Evolutionary conservation across 306 rosid species (phyloP).

Genomic region (Mimosa bimucronata): DNA sequence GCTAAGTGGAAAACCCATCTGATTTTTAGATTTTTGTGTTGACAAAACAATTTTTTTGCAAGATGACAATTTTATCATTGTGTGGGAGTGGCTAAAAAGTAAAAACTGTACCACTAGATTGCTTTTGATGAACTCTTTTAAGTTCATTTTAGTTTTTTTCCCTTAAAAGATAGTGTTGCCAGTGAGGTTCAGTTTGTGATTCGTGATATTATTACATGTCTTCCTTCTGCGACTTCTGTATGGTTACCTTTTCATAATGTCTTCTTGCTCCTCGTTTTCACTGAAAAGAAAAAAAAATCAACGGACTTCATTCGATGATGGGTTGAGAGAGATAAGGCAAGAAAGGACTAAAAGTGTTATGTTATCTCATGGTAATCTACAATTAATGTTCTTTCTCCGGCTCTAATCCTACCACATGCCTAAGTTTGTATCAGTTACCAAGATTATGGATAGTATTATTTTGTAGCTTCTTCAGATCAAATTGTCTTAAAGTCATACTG

Average conservation of each 20-base stretch:
- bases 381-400: neutral
- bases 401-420: neutral
- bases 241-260: neutral
- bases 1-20: neutral
- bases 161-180: neutral
- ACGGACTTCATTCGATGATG: neutral
- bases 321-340: neutral
- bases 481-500: neutral
- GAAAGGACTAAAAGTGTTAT: neutral
- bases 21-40: neutral
- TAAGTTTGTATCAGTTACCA: neutral
- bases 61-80: neutral
- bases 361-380: conserved; percentile 3
- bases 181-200: neutral
- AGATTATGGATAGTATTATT: neutral
- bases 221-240: neutral
- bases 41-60: neutral
- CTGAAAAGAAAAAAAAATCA: neutral
- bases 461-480: neutral
- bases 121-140: conserved; percentile 9
- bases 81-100: neutral
- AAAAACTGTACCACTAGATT: neutral
- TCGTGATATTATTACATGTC: neutral
- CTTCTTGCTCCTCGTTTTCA: neutral
- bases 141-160: neutral